Evolutionary conservation across 2,329 filamentous ascomycete genomes (phyloP), one percentile per base, ranked within the genome.

Genomic region (Aspergillus sp.): DNA sequence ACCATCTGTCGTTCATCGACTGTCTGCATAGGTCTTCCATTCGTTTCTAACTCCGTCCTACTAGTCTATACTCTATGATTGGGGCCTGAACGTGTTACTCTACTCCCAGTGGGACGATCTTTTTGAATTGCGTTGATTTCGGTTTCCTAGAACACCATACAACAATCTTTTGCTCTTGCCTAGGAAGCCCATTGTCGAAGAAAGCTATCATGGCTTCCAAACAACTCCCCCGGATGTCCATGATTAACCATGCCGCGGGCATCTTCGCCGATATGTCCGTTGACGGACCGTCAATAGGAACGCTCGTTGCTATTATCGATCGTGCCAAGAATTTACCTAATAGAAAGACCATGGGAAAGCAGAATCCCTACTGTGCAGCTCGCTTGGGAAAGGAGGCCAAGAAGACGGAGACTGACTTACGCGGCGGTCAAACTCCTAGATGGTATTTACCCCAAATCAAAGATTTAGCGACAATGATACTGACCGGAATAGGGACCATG

Each of bases 251-350:
- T 72, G 89, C 90, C 22, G 86, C 91, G 4, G 91, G 91, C 63
- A 95, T 96, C 67, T 96, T 88, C 71, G 87, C 90, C 44, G 90
- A 96, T 71, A 90, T 95, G 84, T 88, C 84, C 17, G 81, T 95
- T 49, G 91, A 97, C 66, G 93, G 93, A 1, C 91, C 93, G 3
- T 79, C 88, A 51, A 96, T 98, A 62, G 93, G 93, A 57, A 97
- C 90, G 1, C 76, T 98, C 58, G 89, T 98, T 42, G 80, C 90
- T 49, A 85, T 98, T 60, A 82, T 97, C 62, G 93, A 98, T 73
- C 82, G 90, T 58, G 93, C 90, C 45, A 97, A 95, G 80, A 98
- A 98, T 67, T 74, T 98, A 58, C 93, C 93, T 44, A 98, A 98
- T 72, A 77, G 90, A 59, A 95, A 95, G 75, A 93, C 90, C 5